Conservation (phyloP, 1,139 yeast species). For the Geotrichum carabidarum region DNA sequence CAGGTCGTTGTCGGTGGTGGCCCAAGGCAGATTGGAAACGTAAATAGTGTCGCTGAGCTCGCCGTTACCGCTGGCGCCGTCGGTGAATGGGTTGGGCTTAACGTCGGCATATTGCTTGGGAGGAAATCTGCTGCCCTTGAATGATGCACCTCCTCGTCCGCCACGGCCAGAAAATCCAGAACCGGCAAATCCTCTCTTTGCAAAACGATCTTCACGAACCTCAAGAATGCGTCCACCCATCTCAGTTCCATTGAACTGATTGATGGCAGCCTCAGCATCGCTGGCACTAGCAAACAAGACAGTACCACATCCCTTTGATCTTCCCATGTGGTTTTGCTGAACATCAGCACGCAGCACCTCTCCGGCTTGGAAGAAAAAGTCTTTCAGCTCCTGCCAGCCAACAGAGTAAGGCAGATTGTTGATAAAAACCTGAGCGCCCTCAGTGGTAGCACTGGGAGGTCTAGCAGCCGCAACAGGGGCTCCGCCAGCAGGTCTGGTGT, state of each 20-base stretch:
- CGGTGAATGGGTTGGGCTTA: constrained; percentile 47
- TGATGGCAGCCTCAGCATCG: constrained; percentile 86
- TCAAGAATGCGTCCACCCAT: constrained; percentile 84
- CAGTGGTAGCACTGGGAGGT: constrained; percentile 20
- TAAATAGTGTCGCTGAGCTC: constrained; percentile 58
- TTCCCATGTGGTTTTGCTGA: constrained; percentile 57
- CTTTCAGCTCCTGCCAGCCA: constrained; percentile 82
- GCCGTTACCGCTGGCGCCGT: constrained; percentile 62
- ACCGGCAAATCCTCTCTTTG: constrained; percentile 40
- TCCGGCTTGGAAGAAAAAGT: constrained; percentile 73
- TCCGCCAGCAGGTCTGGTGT: constrained; percentile 1
- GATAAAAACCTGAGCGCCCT: constrained; percentile 60
- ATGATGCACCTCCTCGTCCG: constrained; percentile 19
- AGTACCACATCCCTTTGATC: constrained; percentile 83
- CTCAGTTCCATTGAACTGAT: constrained; percentile 87
- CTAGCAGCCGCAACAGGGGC: constrained; percentile 6
- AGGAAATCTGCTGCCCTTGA: constrained; percentile 16
- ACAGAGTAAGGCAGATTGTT: constrained; percentile 78
- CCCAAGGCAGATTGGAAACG: constrained; percentile 79
- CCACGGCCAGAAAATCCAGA: constrained; percentile 22
- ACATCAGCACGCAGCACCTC: constrained; percentile 77
- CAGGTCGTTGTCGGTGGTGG: constrained; percentile 79
- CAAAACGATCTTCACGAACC: constrained; percentile 46
- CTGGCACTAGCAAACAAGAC: constrained; percentile 82
- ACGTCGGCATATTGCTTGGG: constrained; percentile 9